phyloP scores from a whole-genome alignment of 495 filamentous ascomycete species.

The Cetradonia linearis region DNA sequence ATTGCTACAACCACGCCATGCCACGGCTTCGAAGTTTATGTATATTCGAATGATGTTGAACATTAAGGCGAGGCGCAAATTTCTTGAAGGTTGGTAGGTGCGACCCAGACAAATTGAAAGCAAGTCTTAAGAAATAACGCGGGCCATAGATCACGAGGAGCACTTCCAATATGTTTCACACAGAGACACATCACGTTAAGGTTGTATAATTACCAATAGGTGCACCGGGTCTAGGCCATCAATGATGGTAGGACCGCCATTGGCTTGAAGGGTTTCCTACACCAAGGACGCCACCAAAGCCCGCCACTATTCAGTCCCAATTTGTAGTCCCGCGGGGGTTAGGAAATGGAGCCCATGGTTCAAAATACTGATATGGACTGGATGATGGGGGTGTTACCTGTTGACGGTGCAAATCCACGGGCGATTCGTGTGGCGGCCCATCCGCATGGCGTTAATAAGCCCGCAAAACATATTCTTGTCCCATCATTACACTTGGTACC shows the following conservation, averaged over 20 bases:
- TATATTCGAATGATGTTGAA: background rate
- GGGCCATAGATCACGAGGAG: background rate
- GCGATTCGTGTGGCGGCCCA: background rate
- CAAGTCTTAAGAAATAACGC: background rate
- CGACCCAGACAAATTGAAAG: background rate
- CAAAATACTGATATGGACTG: background rate
- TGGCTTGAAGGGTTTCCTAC: background rate
- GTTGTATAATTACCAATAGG: background rate
- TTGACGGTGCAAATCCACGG: background rate
- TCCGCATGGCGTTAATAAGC: background rate
- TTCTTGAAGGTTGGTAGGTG: background rate
- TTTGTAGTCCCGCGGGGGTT: background rate
- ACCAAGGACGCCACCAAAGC: background rate
- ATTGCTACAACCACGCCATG: background rate
- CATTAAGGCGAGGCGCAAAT: background rate
- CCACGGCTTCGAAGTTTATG: background rate
- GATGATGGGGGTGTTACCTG: background rate
- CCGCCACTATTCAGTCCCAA: background rate
- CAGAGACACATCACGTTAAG: background rate
- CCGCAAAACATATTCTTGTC: background rate
- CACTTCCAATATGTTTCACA: background rate
- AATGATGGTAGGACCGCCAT: background rate
- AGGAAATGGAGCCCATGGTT: background rate
- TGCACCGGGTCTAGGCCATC: background rate
- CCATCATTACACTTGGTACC: background rate